phyloP scores from a whole-genome alignment of 371 early-diverging fungal species.

The Mucor circinelloides region DNA sequence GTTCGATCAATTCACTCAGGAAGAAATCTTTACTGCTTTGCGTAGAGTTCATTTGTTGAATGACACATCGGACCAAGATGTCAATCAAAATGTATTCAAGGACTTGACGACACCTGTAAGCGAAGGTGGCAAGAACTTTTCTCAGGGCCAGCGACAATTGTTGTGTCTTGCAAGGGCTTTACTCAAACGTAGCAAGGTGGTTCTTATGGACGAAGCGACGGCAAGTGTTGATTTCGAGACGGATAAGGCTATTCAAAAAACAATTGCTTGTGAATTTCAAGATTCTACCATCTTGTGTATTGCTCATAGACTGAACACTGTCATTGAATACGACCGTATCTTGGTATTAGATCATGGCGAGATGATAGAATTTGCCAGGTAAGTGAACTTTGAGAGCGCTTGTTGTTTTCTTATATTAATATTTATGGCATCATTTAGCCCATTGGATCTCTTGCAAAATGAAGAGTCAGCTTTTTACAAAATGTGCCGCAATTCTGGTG shows the following conservation, averaged over 20 bases:
- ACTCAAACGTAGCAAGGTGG: slow-evolving; percentile 51
- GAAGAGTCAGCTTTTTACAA: slow-evolving; percentile 53
- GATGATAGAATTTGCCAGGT: slow-evolving; percentile 40
- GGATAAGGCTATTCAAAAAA: slow-evolving; percentile 63
- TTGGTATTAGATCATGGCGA: slow-evolving; percentile 47
- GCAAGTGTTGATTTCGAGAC: slow-evolving; percentile 71
- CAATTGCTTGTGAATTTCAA: slow-evolving; percentile 61
- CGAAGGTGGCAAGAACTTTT: slow-evolving; percentile 76
- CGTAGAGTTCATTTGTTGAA: slow-evolving; percentile 55
- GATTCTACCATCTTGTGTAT: slow-evolving; percentile 67
- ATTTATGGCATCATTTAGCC: slow-evolving; percentile 24
- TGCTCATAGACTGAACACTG: slow-evolving; percentile 68
- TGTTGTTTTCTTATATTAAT: background rate
- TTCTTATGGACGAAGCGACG: slow-evolving; percentile 63
- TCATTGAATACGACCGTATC: slow-evolving; percentile 55
- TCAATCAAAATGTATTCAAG: slow-evolving; percentile 49
- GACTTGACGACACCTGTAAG: slow-evolving; percentile 45
- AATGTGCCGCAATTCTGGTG: slow-evolving; percentile 72
- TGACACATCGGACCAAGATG: slow-evolving; percentile 8
- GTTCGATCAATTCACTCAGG: slow-evolving; percentile 58
- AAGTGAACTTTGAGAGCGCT: background rate
- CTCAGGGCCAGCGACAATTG: slow-evolving; percentile 85
- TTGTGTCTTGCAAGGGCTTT: slow-evolving; percentile 83
- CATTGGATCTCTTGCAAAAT: slow-evolving; percentile 52
- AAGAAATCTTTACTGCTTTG: slow-evolving; percentile 68